These are phyloP conservation scores for Metroxylon sagu DNA, from an alignment of 176 grass and related monocot species.

Conservation along the genomic window DNA sequence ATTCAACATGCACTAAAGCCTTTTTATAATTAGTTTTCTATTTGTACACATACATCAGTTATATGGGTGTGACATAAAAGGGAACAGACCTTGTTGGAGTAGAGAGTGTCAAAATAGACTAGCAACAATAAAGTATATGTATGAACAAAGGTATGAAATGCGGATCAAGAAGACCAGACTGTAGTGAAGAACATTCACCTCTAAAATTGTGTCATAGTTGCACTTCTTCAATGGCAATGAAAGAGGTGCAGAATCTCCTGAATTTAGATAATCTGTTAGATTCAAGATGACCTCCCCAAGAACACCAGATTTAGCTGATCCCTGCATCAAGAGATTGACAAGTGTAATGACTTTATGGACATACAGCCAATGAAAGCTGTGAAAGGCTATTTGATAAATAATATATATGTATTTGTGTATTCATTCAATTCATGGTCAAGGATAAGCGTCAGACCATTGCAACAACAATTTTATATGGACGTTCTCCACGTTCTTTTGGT, in stretches of 20 bases:
- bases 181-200: constrained; percentile 26
- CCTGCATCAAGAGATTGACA: constrained; percentile 32
- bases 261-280: constrained; percentile 57
- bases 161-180: neutral
- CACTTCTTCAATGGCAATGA: constrained; percentile 64
- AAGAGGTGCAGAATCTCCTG: constrained; percentile 37
- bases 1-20: too few relatives aligned
- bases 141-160: neutral
- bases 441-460: constrained; percentile 40
- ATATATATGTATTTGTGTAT: too few relatives aligned
- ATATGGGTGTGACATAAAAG: too few relatives aligned
- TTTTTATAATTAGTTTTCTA: too few relatives aligned
- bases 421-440: too few relatives aligned
- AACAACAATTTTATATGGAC: constrained; percentile 73
- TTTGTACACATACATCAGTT: too few relatives aligned
- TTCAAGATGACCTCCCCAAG: constrained; percentile 66
- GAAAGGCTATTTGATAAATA: neutral
- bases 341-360: constrained; percentile 9
- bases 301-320: constrained; percentile 56
- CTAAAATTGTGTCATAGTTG: constrained; percentile 57
- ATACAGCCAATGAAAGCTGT: constrained; percentile 6
- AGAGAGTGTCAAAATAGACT: too few relatives aligned
- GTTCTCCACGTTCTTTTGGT: constrained; percentile 62
- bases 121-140: too few relatives aligned
- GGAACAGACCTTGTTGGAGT: too few relatives aligned